phyloP scores from a whole-genome alignment of 441 rosid species.

The Erodium texanum region DNA sequence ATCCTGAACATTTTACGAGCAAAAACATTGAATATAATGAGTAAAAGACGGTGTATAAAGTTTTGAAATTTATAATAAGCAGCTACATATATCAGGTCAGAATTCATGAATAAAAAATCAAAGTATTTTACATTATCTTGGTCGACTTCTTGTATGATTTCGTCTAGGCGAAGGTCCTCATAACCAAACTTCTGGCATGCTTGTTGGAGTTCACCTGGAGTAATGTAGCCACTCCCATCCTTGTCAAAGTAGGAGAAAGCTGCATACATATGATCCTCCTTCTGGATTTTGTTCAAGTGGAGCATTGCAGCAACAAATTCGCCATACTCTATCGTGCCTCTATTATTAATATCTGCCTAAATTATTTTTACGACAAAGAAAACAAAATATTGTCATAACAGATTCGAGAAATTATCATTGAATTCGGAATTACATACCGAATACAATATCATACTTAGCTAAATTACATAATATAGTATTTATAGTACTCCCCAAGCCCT shows the following conservation, averaged over 20 bases:
- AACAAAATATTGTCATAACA: neutral
- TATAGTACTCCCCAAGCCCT: too few relatives aligned
- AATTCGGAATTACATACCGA: too few relatives aligned
- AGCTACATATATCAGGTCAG: too few relatives aligned
- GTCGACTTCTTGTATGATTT: constrained; percentile 71
- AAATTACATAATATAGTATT: too few relatives aligned
- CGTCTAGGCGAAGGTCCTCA: constrained; percentile 53
- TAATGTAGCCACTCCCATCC: constrained; percentile 92
- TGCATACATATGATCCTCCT: constrained; percentile 76
- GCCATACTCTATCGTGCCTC: constrained; percentile 86
- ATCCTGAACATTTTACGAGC: constrained; percentile 40
- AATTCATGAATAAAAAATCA: too few relatives aligned
- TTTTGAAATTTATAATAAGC: too few relatives aligned
- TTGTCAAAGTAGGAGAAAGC: constrained; percentile 87
- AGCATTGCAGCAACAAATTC: constrained; percentile 97
- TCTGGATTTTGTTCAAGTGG: constrained; percentile 72
- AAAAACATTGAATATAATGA: too few relatives aligned
- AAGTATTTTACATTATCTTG: constrained; percentile 88
- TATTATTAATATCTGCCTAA: constrained; percentile 90
- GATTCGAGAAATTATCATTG: too few relatives aligned
- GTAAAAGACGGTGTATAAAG: too few relatives aligned
- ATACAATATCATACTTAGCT: too few relatives aligned
- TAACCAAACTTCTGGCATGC: constrained; percentile 77
- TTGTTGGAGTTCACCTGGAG: constrained; percentile 73
- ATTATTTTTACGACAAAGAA: constrained; percentile 1